phyloP scores from a whole-genome alignment of 2,329 filamentous ascomycete genomes.

The Xylariaceae sp. region DNA sequence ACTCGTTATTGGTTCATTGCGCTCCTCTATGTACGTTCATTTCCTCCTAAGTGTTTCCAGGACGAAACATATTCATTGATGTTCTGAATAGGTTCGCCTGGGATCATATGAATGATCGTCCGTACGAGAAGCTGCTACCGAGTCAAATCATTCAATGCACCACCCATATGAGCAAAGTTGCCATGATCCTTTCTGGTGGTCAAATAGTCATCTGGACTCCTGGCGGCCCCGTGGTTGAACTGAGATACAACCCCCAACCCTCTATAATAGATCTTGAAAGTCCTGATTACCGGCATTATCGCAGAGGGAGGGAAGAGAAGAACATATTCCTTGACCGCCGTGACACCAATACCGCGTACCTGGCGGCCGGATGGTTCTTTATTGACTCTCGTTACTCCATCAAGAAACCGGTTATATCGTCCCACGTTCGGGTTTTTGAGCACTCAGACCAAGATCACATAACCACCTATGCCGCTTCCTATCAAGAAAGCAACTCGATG shows the following conservation, averaged over 20 bases:
- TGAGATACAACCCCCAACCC: too few relatives aligned
- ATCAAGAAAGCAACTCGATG: background rate
- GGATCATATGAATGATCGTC: slow-evolving; percentile 21
- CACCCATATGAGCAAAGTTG: slow-evolving; percentile 18
- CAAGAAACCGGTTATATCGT: background rate
- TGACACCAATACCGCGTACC: slow-evolving; percentile 16
- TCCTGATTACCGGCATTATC: background rate
- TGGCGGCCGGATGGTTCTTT: slow-evolving; percentile 17
- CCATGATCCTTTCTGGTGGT: slow-evolving; percentile 18
- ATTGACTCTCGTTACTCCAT: background rate
- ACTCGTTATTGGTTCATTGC: slow-evolving; percentile 20
- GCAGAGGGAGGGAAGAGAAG: slow-evolving; percentile 1
- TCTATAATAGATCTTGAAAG: too few relatives aligned
- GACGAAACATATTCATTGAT: slow-evolving; percentile 11
- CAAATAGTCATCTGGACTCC: slow-evolving; percentile 24
- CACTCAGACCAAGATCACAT: background rate
- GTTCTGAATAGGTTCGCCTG: slow-evolving; percentile 22
- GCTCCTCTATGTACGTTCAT: slow-evolving; percentile 20
- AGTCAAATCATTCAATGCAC: slow-evolving; percentile 5
- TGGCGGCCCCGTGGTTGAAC: background rate
- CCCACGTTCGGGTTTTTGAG: slow-evolving; percentile 3
- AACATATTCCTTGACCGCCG: slow-evolving; percentile 19
- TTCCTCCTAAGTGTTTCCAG: background rate
- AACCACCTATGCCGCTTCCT: slow-evolving; percentile 2
- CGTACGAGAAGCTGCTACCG: slow-evolving; percentile 21